Evolutionary conservation across 805 yeast genomes (phyloP), one percentile per base, ranked within the genome.

Genomic region (Candida palmyrensis): DNA sequence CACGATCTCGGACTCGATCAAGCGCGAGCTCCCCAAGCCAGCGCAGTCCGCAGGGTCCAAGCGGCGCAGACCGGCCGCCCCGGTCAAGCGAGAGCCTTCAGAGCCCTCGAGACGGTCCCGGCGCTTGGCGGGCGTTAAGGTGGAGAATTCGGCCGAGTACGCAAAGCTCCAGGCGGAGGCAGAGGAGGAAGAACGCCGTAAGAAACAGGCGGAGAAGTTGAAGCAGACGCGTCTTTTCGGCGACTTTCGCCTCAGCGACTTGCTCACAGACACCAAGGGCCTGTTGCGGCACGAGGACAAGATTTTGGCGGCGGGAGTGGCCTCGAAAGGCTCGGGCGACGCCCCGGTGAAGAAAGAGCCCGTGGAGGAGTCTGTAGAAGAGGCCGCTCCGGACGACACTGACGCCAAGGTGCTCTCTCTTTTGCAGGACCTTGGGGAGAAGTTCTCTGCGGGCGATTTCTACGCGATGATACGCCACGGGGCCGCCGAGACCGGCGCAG

Each of bases 81-180:
- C 36, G 9, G 46, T 41, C 10, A 51, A 47, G 24, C 55, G 48
- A 32, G 48, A 54, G 21, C 36, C 45, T 14, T 35, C 39, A 2
- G 49, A 66, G 11, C 94, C 95, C 0, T 66, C 79, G 1, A 68
- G 96, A 51, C 70, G 88, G 40, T 87, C 96, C 0, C 68, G 87
- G 31, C 66, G 97, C 42, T 49, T 89, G 16, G 85, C 86, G 3
- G 96, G 96, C 2, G 70, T 77, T 1, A 66, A 74, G 38, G 52
- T 71, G 34, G 89, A 79, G 37, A 74, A 70, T 32, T 62, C 71
- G 5, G 66, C 59, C 27, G 66, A 62, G 32, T 54, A 48, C 32
- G 49, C 49, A 19, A 64, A 59, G 36, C 39, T 57, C 13, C 66
- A 57, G 33, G 64, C 50, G 29, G 64, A 62, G 29, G 45, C 48